phyloP scores from a whole-genome alignment of 2,329 filamentous ascomycete species.

The Verticillium klebahnii region DNA sequence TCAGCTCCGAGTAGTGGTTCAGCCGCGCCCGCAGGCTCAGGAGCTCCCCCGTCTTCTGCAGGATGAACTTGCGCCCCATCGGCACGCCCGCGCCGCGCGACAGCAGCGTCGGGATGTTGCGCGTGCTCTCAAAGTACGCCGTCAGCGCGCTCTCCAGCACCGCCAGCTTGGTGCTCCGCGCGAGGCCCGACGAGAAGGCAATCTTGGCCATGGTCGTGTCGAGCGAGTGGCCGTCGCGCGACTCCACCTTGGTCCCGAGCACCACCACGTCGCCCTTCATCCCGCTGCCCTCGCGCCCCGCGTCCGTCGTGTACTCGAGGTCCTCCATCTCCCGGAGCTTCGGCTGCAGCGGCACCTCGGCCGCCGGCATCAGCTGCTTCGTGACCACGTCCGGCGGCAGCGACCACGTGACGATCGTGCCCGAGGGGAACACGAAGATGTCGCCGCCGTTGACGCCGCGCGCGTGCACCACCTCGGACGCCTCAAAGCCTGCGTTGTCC shows the following conservation, averaged over 20 bases:
- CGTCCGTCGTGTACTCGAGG: slow-evolving; percentile 79
- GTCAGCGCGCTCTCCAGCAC: slow-evolving; percentile 81
- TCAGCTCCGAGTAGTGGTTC: slow-evolving; percentile 95
- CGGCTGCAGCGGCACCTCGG: slow-evolving; percentile 66
- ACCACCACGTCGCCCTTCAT: slow-evolving; percentile 87
- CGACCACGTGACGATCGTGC: slow-evolving; percentile 90
- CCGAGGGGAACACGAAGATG: slow-evolving; percentile 93
- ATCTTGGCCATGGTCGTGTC: slow-evolving; percentile 81
- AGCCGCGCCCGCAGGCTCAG: slow-evolving; percentile 85
- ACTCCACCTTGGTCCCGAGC: slow-evolving; percentile 67
- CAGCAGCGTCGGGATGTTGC: slow-evolving; percentile 73
- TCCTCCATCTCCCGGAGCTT: slow-evolving; percentile 78
- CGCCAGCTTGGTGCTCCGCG: slow-evolving; percentile 87
- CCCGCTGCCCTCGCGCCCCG: slow-evolving; percentile 64
- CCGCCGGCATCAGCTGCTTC: slow-evolving; percentile 68
- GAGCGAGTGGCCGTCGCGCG: slow-evolving; percentile 37
- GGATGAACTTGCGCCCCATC: slow-evolving; percentile 66
- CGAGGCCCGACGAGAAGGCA: slow-evolving; percentile 91
- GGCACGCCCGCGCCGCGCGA: slow-evolving; percentile 51
- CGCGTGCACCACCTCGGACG: slow-evolving; percentile 59
- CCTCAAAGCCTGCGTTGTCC: slow-evolving; percentile 55
- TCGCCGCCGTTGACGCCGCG: slow-evolving; percentile 66
- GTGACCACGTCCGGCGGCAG: slow-evolving; percentile 73
- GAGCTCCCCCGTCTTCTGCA: slow-evolving; percentile 90
- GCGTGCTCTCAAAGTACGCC: slow-evolving; percentile 82